These are phyloP conservation scores for Boletus vinaceobasis DNA, from an alignment of 768 basidiomycete species.

Conservation along the genomic window DNA sequence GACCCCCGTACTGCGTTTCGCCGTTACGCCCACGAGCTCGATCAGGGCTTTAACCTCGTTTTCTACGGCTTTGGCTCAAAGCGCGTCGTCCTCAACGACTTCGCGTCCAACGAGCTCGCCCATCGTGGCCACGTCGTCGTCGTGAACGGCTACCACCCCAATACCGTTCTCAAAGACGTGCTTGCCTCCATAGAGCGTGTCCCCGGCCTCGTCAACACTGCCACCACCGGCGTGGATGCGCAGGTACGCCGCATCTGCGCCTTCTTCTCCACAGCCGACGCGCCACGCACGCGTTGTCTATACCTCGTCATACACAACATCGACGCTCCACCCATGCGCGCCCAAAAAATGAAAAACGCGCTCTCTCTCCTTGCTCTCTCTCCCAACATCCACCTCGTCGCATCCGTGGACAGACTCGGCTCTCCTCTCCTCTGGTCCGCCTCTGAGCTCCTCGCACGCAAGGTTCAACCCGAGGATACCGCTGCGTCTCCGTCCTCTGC, in stretches of 20 bases:
- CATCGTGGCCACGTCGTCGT: conserved; percentile 70
- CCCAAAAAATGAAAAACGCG: conserved; percentile 56
- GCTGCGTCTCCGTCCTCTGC: not conserved
- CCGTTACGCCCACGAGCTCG: conserved; percentile 67
- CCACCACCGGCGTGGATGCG: conserved; percentile 44
- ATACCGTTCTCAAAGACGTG: conserved; percentile 65
- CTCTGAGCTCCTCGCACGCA: conserved; percentile 57
- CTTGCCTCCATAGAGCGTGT: conserved; percentile 53
- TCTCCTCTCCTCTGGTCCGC: conserved; percentile 82
- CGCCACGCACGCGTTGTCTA: conserved; percentile 42
- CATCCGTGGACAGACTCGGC: conserved; percentile 85
- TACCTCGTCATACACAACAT: conserved; percentile 88
- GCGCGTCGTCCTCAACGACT: conserved; percentile 66
- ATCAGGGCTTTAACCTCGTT: conserved; percentile 81
- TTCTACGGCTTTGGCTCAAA: conserved; percentile 93
- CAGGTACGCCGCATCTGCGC: conserved; percentile 64
- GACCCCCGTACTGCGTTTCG: conserved; percentile 40
- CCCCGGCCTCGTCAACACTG: conserved; percentile 15
- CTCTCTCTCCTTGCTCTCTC: conserved; percentile 72
- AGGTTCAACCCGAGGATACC: conserved; percentile 23
- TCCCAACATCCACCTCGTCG: conserved; percentile 75
- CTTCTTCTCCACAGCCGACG: conserved; percentile 47
- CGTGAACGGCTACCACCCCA: conserved; percentile 74
- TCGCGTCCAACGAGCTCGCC: conserved; percentile 57
- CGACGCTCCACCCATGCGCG: conserved; percentile 70